Percentiles rank a stretch among this genome's conserved stretches.
phyloP scores from a whole-genome alignment of 495 filamentous ascomycete genomes.

The Aspergillus campestris region DNA sequence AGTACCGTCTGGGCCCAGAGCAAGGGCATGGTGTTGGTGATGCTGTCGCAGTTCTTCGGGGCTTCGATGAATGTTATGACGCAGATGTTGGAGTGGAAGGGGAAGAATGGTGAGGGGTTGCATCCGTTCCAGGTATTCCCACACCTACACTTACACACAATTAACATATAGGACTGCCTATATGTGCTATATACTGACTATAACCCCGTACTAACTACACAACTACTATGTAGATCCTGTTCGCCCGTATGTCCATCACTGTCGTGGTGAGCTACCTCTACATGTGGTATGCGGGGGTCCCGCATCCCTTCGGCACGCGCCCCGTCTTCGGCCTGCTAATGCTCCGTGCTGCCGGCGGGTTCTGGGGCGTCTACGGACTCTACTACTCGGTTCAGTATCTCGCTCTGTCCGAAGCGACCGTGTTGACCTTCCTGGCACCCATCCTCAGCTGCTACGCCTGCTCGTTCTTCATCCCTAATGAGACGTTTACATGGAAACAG shows the following conservation, averaged over 20 bases:
- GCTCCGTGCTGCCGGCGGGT: slow-evolving; percentile 62
- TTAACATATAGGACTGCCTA: no score
- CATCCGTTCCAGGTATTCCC: slow-evolving; percentile 67
- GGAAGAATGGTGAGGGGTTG: slow-evolving; percentile 53
- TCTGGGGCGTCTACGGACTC: slow-evolving; percentile 76
- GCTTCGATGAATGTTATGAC: slow-evolving; percentile 83
- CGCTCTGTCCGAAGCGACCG: slow-evolving; percentile 82
- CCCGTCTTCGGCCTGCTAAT: slow-evolving; percentile 60
- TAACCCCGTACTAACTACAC: not conserved
- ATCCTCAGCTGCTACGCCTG: slow-evolving; percentile 78
- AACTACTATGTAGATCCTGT: slow-evolving; percentile 51
- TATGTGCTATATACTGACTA: not conserved
- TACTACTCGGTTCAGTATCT: slow-evolving; percentile 84
- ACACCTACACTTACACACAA: not conserved
- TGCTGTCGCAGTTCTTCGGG: slow-evolving; percentile 74
- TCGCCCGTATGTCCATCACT: slow-evolving; percentile 77
- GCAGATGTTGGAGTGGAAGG: slow-evolving; percentile 67
- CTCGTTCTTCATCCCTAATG: slow-evolving; percentile 59
- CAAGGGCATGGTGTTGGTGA: slow-evolving; percentile 65
- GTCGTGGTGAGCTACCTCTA: slow-evolving; percentile 57
- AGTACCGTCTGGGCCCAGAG: slow-evolving; percentile 45
- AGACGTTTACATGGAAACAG: slow-evolving; percentile 73
- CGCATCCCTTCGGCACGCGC: slow-evolving; percentile 59
- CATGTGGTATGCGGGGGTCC: slow-evolving; percentile 63
- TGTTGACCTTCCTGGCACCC: slow-evolving; percentile 84